Conservation (phyloP, 108 stramenopile species). For the Nannochloropsis salina region DNA sequence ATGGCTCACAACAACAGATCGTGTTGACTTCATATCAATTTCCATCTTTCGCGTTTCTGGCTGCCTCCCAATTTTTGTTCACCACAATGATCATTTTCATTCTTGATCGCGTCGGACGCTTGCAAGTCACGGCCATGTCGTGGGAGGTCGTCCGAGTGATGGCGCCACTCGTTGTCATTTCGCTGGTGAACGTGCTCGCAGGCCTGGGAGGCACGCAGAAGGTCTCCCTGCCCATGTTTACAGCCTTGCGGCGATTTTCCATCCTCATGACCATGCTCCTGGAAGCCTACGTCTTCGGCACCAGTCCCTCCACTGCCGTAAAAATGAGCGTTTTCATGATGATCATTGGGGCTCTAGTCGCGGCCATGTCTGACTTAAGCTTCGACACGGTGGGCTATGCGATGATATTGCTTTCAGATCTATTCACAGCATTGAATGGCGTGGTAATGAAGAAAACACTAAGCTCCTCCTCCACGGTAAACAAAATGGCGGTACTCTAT, state of each 20-base stretch:
- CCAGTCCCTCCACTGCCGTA: constrained; percentile 48
- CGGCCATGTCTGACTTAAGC: constrained; percentile 60
- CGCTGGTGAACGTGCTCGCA: constrained; percentile 60
- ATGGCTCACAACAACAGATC: constrained; percentile 22
- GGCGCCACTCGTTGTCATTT: constrained; percentile 59
- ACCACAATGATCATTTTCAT: constrained; percentile 28
- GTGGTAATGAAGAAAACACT: constrained; percentile 60
- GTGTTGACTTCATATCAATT: constrained; percentile 29
- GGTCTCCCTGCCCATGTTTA: constrained; percentile 65
- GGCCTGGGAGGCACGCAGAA: constrained; percentile 61
- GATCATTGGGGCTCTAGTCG: constrained; percentile 60
- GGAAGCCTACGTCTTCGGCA: constrained; percentile 57
- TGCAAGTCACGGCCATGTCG: constrained; percentile 21
- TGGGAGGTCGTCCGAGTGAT: constrained; percentile 48
- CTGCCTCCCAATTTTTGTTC: constrained; percentile 37
- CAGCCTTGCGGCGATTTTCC: constrained; percentile 60
- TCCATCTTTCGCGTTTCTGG: constrained; percentile 38
- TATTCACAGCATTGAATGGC: constrained; percentile 63
- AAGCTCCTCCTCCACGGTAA: constrained; percentile 40
- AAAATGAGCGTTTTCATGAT: constrained; percentile 59
- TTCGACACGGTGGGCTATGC: constrained; percentile 60
- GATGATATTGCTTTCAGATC: constrained; percentile 60
- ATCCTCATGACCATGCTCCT: constrained; percentile 64
- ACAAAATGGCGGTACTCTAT: constrained; percentile 57
- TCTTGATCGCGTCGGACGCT: neutral